Conservation (phyloP, 305 asterid genomes). For the Ilex paraguariensis region DNA sequence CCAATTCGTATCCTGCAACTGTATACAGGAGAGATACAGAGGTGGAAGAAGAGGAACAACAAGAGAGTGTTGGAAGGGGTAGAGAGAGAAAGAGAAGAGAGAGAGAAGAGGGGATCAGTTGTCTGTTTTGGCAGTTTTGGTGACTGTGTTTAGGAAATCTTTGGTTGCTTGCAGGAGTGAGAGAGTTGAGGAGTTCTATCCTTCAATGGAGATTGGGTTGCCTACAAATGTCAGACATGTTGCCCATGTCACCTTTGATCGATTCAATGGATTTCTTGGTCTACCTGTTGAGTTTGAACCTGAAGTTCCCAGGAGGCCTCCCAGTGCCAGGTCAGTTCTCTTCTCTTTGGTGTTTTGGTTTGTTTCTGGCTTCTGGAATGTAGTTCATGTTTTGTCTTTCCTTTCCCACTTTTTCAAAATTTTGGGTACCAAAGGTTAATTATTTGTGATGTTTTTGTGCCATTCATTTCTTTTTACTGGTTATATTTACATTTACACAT, state of each 20-base stretch:
- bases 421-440: too few species aligned
- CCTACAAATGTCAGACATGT: constrained; percentile 89
- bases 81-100: constrained; percentile 24
- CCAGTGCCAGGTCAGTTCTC: constrained; percentile 79
- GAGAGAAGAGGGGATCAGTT: constrained; percentile 28
- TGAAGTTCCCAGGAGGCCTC: constrained; percentile 85
- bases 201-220: constrained; percentile 72
- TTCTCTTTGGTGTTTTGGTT: background rate
- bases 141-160: constrained; percentile 34
- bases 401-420: too few species aligned
- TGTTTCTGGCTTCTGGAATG: background rate
- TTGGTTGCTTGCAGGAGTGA: constrained; percentile 35
- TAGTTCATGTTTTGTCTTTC: too few species aligned
- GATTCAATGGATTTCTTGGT: constrained; percentile 90
- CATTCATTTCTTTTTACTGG: too few species aligned
- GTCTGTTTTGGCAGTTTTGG: constrained; percentile 37
- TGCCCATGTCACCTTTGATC: constrained; percentile 91
- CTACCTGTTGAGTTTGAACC: constrained; percentile 93
- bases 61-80: constrained; percentile 1
- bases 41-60: constrained; percentile 13
- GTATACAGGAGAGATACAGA: constrained; percentile 39
- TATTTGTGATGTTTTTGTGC: too few species aligned
- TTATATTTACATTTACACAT: too few species aligned
- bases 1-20: constrained; percentile 27
- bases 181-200: constrained; percentile 36